These are phyloP conservation scores for Penicillium pancosmium DNA, from an alignment of 495 filamentous ascomycete genomes.

Conservation along the genomic window DNA sequence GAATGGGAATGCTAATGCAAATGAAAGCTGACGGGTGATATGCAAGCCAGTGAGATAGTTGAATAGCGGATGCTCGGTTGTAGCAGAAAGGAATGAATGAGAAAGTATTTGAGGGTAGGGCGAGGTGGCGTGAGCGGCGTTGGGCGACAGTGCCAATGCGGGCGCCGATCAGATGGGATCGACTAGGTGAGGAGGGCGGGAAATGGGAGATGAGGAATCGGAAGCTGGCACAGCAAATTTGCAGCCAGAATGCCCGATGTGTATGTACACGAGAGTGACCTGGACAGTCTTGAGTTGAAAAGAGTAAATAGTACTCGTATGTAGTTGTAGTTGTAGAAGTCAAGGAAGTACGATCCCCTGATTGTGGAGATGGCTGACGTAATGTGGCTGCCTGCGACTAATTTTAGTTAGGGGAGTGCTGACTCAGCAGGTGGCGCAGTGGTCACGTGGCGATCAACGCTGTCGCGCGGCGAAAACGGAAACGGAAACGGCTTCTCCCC, in stretches of 20 bases:
- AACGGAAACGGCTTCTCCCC: not conserved
- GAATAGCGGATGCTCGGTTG: not conserved
- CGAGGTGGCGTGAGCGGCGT: constrained; percentile 26
- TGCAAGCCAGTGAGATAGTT: not conserved
- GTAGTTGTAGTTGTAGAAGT: too few species aligned
- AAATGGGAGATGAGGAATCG: too few species aligned
- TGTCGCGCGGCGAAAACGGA: constrained; percentile 7
- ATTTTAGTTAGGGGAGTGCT: constrained; percentile 11
- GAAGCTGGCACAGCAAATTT: too few species aligned
- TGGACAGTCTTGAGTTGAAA: too few species aligned
- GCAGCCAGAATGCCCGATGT: too few species aligned
- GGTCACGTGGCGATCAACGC: constrained; percentile 18
- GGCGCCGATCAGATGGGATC: constrained; percentile 26
- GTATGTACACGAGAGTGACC: too few species aligned
- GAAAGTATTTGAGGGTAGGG: constrained; percentile 11
- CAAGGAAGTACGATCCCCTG: constrained; percentile 28
- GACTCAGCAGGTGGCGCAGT: constrained; percentile 20
- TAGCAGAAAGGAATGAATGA: too few species aligned
- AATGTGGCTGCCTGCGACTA: constrained; percentile 13
- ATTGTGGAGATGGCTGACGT: constrained; percentile 6
- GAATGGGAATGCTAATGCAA: constrained; percentile 3
- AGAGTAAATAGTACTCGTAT: too few species aligned
- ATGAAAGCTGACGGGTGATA: not conserved
- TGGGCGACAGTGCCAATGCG: constrained; percentile 16
- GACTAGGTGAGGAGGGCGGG: too few species aligned